Conservation (phyloP, 2,329 filamentous ascomycete genomes). For the Alternaria sp. region DNA sequence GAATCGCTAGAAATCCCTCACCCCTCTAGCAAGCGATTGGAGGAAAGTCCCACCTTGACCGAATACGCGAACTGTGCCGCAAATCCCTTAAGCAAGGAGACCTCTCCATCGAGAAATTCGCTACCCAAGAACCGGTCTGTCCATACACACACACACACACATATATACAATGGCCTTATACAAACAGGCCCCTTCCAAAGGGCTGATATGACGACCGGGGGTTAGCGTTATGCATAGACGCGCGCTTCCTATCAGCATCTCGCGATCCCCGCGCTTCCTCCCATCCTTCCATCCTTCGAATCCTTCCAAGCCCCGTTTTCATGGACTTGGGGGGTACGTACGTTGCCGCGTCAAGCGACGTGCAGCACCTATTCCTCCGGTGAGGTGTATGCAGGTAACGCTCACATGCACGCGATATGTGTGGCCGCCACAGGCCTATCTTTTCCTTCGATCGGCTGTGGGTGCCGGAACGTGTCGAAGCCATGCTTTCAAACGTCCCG, state of each 20-base stretch:
- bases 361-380: background rate
- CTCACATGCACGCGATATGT: background rate
- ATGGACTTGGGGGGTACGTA: background rate
- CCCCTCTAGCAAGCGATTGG: background rate
- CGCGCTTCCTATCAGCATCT: background rate
- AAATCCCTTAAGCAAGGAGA: constrained; percentile 3
- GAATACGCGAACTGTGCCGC: constrained; percentile 3
- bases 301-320: background rate
- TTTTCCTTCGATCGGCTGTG: background rate
- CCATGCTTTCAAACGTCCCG: background rate
- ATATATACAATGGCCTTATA: background rate
- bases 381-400: background rate
- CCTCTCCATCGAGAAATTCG: background rate
- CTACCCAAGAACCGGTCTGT: background rate
- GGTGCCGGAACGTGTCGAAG: background rate
- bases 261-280: background rate
- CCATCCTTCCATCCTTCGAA: background rate
- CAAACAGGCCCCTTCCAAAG: background rate
- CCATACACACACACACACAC: too few relatives aligned
- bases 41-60: background rate
- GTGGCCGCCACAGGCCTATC: background rate
- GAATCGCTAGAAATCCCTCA: background rate
- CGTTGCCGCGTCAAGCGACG: background rate
- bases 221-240: background rate
- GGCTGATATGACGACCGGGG: background rate